A percentile compares a stretch with the other conserved stretches of the same genome.
phyloP scores from a whole-genome alignment of 164 flowering plant genomes.

The Stephania japonica region DNA sequence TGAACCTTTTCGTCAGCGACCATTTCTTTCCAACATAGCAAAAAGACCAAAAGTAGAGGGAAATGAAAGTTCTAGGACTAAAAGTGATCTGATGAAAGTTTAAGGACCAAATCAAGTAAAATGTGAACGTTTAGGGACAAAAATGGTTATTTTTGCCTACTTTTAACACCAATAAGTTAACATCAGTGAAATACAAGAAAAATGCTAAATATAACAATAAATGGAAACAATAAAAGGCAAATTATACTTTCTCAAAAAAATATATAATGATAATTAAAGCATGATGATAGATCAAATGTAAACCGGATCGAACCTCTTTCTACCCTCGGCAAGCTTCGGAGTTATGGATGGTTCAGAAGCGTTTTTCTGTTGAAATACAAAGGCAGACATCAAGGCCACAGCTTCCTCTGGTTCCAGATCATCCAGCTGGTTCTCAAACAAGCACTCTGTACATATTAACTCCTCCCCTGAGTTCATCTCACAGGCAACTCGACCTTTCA shows the following conservation, averaged over 20 bases:
- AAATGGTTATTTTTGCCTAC: no score
- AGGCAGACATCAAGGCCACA: slow-evolving; percentile 92
- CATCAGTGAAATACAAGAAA: neutral
- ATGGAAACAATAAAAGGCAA: neutral
- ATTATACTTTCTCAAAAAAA: neutral
- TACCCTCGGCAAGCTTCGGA: slow-evolving; percentile 66
- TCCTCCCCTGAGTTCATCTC: slow-evolving; percentile 99
- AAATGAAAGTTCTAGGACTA: no score
- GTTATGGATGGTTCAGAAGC: slow-evolving; percentile 91
- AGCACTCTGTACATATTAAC: slow-evolving; percentile 89
- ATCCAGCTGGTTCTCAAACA: slow-evolving; percentile 93
- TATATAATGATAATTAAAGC: no score
- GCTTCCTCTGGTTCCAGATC: slow-evolving; percentile 98
- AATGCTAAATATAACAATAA: neutral
- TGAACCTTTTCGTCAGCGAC: no score
- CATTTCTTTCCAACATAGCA: no score
- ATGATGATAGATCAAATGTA: no score
- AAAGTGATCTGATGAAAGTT: no score
- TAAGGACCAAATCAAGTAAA: no score
- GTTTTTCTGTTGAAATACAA: slow-evolving; percentile 95
- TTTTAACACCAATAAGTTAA: no score
- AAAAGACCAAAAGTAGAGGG: no score
- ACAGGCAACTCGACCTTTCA: slow-evolving; percentile 99
- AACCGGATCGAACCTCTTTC: slow-evolving; percentile 36
- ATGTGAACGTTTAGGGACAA: no score